Percentiles rank a stretch among this genome's conserved stretches.
These are phyloP conservation scores for Penicillium sp. DNA, from an alignment of 2,329 filamentous ascomycete genomes.

Conservation along the genomic window DNA sequence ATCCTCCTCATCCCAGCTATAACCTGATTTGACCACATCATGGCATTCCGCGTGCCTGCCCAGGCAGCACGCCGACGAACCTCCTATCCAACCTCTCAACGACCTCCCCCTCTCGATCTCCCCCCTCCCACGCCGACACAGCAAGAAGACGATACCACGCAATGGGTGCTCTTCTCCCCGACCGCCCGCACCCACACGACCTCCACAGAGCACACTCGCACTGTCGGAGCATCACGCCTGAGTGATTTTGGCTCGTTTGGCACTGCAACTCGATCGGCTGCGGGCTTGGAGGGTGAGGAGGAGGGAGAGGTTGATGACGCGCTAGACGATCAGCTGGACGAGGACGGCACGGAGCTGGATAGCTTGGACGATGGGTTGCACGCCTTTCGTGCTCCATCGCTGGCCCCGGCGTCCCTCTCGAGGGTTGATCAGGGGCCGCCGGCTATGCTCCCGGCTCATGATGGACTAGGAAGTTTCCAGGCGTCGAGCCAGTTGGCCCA, in stretches of 20 bases:
- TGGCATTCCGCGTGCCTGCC: conserved; percentile 46
- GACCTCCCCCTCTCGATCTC: conserved; percentile 33
- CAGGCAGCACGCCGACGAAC: conserved; percentile 41
- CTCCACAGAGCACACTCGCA: conserved; percentile 65
- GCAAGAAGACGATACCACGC: conserved; percentile 72
- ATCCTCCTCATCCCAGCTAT: background rate
- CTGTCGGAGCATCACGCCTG: conserved; percentile 70
- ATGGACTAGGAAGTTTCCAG: conserved; percentile 85
- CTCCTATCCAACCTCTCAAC: conserved; percentile 37
- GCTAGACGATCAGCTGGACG: conserved; percentile 62
- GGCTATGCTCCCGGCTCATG: conserved; percentile 84
- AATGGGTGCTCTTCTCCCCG: conserved; percentile 96
- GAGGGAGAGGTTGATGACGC: conserved; percentile 50
- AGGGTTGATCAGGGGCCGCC: conserved; percentile 60
- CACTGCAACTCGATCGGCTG: conserved; percentile 65
- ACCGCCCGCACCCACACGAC: conserved; percentile 71
- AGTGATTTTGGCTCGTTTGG: conserved; percentile 82
- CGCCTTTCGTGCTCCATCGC: conserved; percentile 73
- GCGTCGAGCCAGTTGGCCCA: conserved; percentile 68
- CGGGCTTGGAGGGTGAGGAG: conserved; percentile 32
- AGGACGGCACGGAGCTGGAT: conserved; percentile 76
- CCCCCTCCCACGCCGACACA: conserved; percentile 40
- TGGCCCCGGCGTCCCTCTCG: conserved; percentile 47
- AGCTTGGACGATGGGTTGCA: conserved; percentile 90
- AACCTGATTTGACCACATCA: conserved; percentile 16